A percentile compares a stretch with the other conserved stretches of the same genome.
Evolutionary conservation across 129 eudicot genomes (phyloP).

Genomic region (Silybum marianum): DNA sequence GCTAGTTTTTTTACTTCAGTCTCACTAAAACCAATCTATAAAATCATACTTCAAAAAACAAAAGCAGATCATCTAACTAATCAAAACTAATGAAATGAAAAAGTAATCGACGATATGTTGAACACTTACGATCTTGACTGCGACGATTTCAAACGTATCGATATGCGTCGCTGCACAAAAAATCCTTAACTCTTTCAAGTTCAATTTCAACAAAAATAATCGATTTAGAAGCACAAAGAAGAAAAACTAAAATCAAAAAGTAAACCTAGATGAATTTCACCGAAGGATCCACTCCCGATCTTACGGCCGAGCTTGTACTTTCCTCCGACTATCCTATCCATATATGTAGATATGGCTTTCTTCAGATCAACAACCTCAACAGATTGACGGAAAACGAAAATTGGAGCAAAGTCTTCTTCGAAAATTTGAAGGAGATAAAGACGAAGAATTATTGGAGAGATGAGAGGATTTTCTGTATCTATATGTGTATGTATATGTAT

Average conservation of each 20-base stretch:
- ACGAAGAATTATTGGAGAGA: slow-evolving; percentile 40
- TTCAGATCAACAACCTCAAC: slow-evolving; percentile 40
- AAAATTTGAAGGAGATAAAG: slow-evolving; percentile 29
- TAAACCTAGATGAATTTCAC: slow-evolving; percentile 82
- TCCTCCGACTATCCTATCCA: slow-evolving; percentile 94
- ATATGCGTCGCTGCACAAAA: slow-evolving; percentile 89
- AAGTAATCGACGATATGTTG: background rate
- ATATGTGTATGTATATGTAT: background rate
- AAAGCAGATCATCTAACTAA: background rate
- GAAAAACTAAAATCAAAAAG: background rate
- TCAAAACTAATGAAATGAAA: slow-evolving; percentile 6
- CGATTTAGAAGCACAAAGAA: background rate
- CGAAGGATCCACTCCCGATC: slow-evolving; percentile 98
- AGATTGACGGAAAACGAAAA: slow-evolving; percentile 28
- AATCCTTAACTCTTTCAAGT: slow-evolving; percentile 25
- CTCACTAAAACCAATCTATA: slow-evolving; percentile 2
- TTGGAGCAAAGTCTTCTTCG: slow-evolving; percentile 12
- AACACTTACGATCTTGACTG: slow-evolving; percentile 93
- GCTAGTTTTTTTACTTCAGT: slow-evolving; percentile 5
- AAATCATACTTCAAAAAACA: background rate
- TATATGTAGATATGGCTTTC: slow-evolving; percentile 30
- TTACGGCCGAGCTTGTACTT: slow-evolving; percentile 96
- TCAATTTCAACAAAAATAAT: slow-evolving; percentile 13
- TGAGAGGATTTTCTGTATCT: slow-evolving; percentile 27
- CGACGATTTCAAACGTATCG: slow-evolving; percentile 91